A percentile compares a stretch with the other conserved stretches of the same genome.
Conservation (phyloP, 2,329 filamentous ascomycete genomes). For the Rhynchosporium secalis region DNA sequence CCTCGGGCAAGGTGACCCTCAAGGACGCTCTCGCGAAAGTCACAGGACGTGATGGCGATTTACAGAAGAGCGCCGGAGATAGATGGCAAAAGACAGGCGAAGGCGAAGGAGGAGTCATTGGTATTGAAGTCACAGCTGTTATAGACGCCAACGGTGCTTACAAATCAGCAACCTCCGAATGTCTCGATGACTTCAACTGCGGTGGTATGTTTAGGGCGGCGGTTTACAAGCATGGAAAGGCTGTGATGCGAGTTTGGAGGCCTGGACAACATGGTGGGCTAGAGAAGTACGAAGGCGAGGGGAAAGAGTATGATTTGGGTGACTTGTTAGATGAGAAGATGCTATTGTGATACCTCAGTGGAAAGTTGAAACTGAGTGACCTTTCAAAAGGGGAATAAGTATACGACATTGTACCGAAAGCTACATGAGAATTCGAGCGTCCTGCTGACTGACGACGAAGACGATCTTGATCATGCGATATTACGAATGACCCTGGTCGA, state of each 20-base stretch:
- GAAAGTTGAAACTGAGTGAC: too few species aligned
- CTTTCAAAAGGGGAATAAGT: too few species aligned
- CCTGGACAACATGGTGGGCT: constrained; percentile 35
- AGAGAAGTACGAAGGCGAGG: constrained; percentile 39
- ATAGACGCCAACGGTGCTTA: constrained; percentile 45
- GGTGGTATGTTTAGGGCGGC: constrained; percentile 86
- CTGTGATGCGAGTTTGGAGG: constrained; percentile 58
- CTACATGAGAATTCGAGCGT: too few species aligned
- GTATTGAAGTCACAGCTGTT: constrained; percentile 62
- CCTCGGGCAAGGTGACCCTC: constrained; percentile 44
- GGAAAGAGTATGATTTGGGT: constrained; percentile 37
- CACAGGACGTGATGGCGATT: constrained; percentile 68
- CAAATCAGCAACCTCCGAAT: constrained; percentile 48
- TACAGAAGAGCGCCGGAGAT: constrained; percentile 71
- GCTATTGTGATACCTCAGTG: background rate
- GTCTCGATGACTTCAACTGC: constrained; percentile 81
- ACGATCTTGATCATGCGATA: too few species aligned
- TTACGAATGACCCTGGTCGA: too few species aligned
- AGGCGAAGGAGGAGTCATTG: constrained; percentile 84
- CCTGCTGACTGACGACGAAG: too few species aligned
- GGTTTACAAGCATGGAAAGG: constrained; percentile 61
- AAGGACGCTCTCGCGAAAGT: constrained; percentile 62
- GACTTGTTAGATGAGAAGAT: constrained; percentile 35
- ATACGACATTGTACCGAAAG: too few species aligned
- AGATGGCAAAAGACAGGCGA: constrained; percentile 75